Percentiles rank a stretch among this genome's conserved stretches.
Conservation (phyloP, 108 stramenopile genomes). For the Fragilariopsis cylindrus region DNA sequence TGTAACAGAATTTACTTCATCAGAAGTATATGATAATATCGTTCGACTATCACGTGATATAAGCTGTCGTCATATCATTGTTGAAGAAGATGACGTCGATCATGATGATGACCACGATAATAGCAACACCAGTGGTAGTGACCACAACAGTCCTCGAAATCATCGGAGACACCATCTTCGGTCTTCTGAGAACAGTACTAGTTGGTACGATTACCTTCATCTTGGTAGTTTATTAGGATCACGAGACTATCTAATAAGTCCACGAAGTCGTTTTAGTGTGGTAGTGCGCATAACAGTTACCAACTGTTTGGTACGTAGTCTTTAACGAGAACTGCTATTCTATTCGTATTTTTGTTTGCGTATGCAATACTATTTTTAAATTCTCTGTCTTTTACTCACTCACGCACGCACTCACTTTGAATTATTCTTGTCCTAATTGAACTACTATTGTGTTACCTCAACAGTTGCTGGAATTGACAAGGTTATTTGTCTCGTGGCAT, state of each 20-base stretch:
- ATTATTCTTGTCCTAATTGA: background rate
- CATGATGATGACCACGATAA: background rate
- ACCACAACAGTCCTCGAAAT: background rate
- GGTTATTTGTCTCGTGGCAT: slow-evolving; percentile 50
- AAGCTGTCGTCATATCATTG: background rate
- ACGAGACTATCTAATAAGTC: slow-evolving; percentile 47
- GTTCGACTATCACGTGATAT: background rate
- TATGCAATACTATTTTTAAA: background rate
- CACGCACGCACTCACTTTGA: background rate
- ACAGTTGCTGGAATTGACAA: slow-evolving; percentile 52
- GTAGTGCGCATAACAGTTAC: slow-evolving; percentile 64
- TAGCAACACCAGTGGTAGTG: background rate
- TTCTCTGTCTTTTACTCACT: background rate
- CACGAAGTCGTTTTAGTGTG: slow-evolving; percentile 64
- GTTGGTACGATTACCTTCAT: background rate
- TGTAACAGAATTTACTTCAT: slow-evolving; percentile 1
- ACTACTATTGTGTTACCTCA: no score
- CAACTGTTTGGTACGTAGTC: background rate
- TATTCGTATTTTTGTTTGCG: background rate
- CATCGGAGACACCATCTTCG: background rate
- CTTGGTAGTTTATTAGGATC: background rate
- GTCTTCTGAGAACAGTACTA: background rate
- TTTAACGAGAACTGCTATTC: background rate
- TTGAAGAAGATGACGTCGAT: background rate
- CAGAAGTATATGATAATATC: slow-evolving; percentile 3